Base-by-base conservation (phyloP, 257 asterid species). In the Solanum peruvianum region DNA sequence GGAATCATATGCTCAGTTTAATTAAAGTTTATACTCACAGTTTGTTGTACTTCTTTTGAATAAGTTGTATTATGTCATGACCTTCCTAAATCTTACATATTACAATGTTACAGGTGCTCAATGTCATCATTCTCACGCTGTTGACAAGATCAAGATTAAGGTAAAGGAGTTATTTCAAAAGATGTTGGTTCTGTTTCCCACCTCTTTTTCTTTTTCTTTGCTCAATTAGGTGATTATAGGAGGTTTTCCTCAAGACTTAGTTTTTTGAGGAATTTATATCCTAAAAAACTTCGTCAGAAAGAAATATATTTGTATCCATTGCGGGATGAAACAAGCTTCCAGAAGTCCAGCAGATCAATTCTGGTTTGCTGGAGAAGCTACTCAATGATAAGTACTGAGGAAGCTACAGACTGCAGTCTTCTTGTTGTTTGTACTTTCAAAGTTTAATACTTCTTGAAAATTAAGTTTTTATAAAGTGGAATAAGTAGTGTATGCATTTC, bases 111-210 rank as follows among this genome's bases (percentile, higher is more conserved):
- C 96, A 96, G 98, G 97, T 91, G 88, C 86, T 82, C 91, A 80
- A 85, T 91, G 87, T 86, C 88, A 88, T 62, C 90, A 89, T 87
- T 92, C 88, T 89, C 89, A 82, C 29, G 88, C 87, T 66, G 76
- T 86, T 90, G 94, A 89, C 73, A 90, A 90, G 88, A 89, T 41
- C 86, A 85, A 90, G 69, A 85, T 96, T 86, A 96, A 95, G 99
- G 99, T 96, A 96, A 88, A 44, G 64, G 85, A 81, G 69, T 31
- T 77, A 81, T 81, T 81, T 81, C 21, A 20, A 81, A 41, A 52
- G 70, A 81, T 81, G 20, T 31, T 81, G 70, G 44, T 49, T 81
- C 69, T 81, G 85, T 52, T 49, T 52, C 70, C 69, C 70, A 52
- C 70, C 69, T 81, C 69, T 80, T 80, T 39, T 49, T 44, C 21